Base-by-base conservation (phyloP, 2,329 filamentous ascomycete species). In the Juglanconis sp. region DNA sequence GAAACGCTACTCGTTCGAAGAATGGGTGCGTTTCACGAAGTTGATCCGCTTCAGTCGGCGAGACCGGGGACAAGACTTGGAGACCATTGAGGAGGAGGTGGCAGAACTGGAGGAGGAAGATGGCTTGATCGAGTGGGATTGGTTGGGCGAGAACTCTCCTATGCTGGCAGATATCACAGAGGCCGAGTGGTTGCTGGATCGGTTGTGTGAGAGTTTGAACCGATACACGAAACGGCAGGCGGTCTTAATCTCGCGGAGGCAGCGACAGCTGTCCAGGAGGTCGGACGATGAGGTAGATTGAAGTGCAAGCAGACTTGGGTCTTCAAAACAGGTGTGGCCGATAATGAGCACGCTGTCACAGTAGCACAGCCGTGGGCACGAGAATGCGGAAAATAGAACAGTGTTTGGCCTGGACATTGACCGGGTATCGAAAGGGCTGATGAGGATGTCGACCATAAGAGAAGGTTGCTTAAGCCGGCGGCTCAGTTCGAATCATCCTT, bases 21-120 rank as follows among this genome's bases (percentile, higher is more conserved):
- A 96, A 70, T 96, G 92, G 93, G 89, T 89, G 0, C 90, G 91
- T 77, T 95, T 91, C 67, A 87, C 93, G 6, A 83, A 85, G 17
- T 79, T 96, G 42, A 90, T 96, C n/a, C 84, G 84, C 51, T 50
- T 50, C 15, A 50, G 84, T 87, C 68, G 83, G 87, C 68, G 84
- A 87, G 68, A 74, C 72, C 57, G 77, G 77, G 64, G 74, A 80
- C 3, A 71, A 74, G 5, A 80, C 73, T 15, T 84, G 87, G 47
- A 46, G 42, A 52, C 44, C 51, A 51, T 35, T 17, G 31, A 51
- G 15, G 48, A 51, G 13, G 31, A 35, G 31, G 15, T 35, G 3
- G 50, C 56, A 13, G 42, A 17, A 17, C n/a, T 44, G 53, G 48
- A 57, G 36, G 57, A 61, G 36, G 56, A 55, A 46, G 56, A 59